Base-by-base conservation (phyloP, 2,329 filamentous ascomycete genomes). In the Nannizzia gypsea region DNA sequence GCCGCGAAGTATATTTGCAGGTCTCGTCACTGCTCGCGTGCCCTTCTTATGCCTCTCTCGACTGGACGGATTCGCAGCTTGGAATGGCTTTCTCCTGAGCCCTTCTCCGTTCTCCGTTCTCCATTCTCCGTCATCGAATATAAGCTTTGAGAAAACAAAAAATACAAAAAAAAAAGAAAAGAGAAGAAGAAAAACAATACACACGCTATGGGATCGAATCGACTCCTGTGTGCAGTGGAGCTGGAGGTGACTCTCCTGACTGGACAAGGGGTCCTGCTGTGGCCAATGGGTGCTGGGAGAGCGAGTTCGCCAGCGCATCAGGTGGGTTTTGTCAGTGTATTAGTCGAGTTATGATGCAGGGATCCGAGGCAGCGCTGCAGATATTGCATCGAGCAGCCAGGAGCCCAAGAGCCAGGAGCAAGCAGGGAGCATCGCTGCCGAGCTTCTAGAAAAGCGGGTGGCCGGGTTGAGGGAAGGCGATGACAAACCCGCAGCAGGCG, bases 401-500 rank as follows among this genome's bases (percentile, higher is more conserved):
- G 31, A 36, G 31, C 31, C 31, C 31, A 3, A 3, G 31, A 36
- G 31, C 31, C 31, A 2, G 1, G 31, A 36, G 31, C 31, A 36
- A 13, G 50, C 26, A 17, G 31, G 50, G 26, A 54, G 50, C 50
- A 34, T 15, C 24, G 15, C 15, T 3, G 6, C 24, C 50, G 13
- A 54, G 50, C 50, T 54, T 54, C 50, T 54, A 54, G 50, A 54
- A 50, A 54, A 54, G 50, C 50, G 50, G 50, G 50, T 34, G 50
- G 50, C 48, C 48, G 48, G 48, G 48, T 52, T 28, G 26, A 52
- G 48, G 48, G 48, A 52, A 52, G 48, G 48, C 48, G 48, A 52
- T 52, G 48, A 52, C 48, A 52, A 52, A 52, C 48, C 48, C 6
- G 20, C 44, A 22, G 22, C 22, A 24, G 22, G 22, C 15, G 22